Evolutionary conservation across 164 flowering plant genomes (phyloP).

Genomic region (Houttuynia cordata): DNA sequence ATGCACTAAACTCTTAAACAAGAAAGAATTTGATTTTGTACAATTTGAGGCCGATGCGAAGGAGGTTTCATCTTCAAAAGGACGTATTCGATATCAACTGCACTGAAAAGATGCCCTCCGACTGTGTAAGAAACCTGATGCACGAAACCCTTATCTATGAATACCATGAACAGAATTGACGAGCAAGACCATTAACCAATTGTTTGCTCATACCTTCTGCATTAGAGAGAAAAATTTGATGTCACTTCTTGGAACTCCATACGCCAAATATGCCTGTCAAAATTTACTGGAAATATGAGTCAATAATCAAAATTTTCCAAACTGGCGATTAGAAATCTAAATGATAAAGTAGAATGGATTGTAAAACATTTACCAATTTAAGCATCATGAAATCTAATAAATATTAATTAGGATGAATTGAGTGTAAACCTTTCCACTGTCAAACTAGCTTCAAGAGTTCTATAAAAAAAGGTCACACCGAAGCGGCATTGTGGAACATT

Average conservation of each 20-base stretch:
- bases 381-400: too few relatives aligned
- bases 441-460: background rate
- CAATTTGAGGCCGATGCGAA: slow-evolving; percentile 36
- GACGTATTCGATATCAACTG: slow-evolving; percentile 29
- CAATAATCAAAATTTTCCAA: background rate
- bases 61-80: slow-evolving; percentile 40
- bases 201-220: slow-evolving; percentile 25
- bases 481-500: background rate
- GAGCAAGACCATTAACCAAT: background rate
- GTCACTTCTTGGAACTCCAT: slow-evolving; percentile 74
- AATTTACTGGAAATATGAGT: background rate
- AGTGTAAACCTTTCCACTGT: background rate
- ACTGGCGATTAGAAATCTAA: too few relatives aligned
- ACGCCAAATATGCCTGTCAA: slow-evolving; percentile 67
- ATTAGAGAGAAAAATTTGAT: slow-evolving; percentile 59
- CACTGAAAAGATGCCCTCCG: slow-evolving; percentile 33
- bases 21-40: slow-evolving; percentile 8
- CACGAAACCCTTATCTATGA: background rate
- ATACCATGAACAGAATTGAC: background rate
- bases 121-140: slow-evolving; percentile 32
- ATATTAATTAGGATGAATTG: background rate
- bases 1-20: background rate
- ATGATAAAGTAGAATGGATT: too few relatives aligned
- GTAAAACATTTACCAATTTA: background rate
- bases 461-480: background rate